Conservation (phyloP, 768 basidiomycete species). For the Suillus luteus region DNA sequence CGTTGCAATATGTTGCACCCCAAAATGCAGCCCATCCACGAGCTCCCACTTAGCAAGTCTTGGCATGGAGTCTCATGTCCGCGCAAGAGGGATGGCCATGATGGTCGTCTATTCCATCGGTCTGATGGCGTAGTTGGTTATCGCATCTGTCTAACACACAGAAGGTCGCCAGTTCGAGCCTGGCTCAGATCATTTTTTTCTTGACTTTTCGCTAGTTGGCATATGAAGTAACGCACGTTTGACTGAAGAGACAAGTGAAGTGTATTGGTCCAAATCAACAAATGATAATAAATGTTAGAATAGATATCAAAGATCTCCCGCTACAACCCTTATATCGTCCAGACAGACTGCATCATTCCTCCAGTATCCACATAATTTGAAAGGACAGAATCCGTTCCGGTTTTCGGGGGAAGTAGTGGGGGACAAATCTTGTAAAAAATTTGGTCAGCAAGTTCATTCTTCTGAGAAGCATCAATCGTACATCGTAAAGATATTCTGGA, state of each 20-base stretch:
- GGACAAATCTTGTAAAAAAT: neutral
- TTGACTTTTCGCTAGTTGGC: no score
- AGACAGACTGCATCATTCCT: neutral
- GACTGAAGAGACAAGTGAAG: neutral
- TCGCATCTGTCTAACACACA: constrained; percentile 85
- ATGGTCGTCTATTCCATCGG: constrained; percentile 6
- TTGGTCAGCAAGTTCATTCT: neutral
- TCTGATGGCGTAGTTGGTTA: constrained; percentile 80
- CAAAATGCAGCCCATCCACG: no score
- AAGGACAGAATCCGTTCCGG: neutral
- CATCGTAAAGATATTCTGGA: neutral
- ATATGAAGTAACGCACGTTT: neutral
- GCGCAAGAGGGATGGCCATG: neutral
- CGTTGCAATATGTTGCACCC: no score
- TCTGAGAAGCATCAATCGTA: neutral
- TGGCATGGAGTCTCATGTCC: no score
- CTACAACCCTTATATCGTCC: neutral
- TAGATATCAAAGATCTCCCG: neutral
- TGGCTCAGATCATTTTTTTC: constrained; percentile 44
- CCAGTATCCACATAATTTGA: neutral
- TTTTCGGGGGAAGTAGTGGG: neutral
- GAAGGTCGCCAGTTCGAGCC: constrained; percentile 75
- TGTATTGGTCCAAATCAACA: neutral
- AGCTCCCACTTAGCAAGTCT: no score
- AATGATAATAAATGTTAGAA: neutral